Conservation (phyloP, 257 asterid species). For the Nemophila menziesii region DNA sequence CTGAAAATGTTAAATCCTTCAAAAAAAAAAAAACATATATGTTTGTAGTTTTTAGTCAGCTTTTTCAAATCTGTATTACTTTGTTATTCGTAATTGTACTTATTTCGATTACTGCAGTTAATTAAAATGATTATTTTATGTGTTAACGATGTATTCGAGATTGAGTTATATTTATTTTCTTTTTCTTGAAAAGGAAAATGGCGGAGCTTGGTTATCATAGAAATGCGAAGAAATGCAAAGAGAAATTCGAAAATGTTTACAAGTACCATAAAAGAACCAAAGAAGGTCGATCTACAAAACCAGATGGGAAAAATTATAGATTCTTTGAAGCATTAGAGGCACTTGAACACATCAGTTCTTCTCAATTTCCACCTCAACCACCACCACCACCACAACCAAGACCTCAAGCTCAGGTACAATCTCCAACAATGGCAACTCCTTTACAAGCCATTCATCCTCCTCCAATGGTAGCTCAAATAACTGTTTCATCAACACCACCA, state of each 20-base stretch:
- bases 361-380: constrained; percentile 12
- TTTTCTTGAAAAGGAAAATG: constrained; percentile 59
- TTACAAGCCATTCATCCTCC: background rate
- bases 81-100: constrained; percentile 7
- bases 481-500: constrained; percentile 60
- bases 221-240: constrained; percentile 80
- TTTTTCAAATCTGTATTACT: constrained; percentile 1
- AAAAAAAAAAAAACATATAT: constrained; percentile 16
- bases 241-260: constrained; percentile 86
- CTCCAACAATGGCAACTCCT: constrained; percentile 19
- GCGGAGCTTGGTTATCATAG: constrained; percentile 81
- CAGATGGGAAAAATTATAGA: constrained; percentile 75
- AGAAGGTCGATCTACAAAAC: constrained; percentile 73
- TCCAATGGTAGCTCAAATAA: constrained; percentile 20
- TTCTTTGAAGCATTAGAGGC: constrained; percentile 87
- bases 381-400: constrained; percentile 31
- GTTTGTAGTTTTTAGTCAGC: constrained; percentile 6
- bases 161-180: background rate
- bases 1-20: background rate
- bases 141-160: constrained; percentile 12
- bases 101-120: constrained; percentile 6
- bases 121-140: constrained; percentile 31
- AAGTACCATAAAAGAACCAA: constrained; percentile 85
- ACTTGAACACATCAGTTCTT: constrained; percentile 33
- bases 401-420: constrained; percentile 13